Evolutionary conservation across 2,329 filamentous ascomycete genomes (phyloP).

Genomic region (Nemania sp.): DNA sequence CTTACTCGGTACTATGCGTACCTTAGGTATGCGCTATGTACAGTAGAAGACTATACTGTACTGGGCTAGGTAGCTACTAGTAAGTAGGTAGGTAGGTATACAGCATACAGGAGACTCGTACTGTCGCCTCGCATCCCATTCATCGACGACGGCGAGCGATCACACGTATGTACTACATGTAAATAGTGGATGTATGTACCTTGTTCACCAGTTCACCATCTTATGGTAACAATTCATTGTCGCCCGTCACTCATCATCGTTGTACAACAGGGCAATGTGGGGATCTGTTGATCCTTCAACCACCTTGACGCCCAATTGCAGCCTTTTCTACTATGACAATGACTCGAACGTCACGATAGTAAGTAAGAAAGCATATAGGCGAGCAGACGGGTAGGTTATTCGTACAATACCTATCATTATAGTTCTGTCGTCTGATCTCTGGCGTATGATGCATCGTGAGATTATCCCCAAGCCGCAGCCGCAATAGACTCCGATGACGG

Average conservation of each 20-base stretch:
- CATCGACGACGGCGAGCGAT: background rate
- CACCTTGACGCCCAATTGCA: slow-evolving; percentile 23
- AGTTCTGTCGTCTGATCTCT: slow-evolving; percentile 16
- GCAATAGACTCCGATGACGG: slow-evolving; percentile 11
- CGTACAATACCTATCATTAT: slow-evolving; percentile 9
- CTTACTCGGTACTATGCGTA: background rate
- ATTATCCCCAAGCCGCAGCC: background rate
- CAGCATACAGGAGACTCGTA: too few relatives aligned
- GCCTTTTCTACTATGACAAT: slow-evolving; percentile 14
- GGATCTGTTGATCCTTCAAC: slow-evolving; percentile 29
- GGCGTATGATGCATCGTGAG: slow-evolving; percentile 16
- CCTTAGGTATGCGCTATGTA: background rate
- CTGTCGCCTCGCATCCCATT: slow-evolving; percentile 15
- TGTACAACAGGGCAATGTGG: slow-evolving; percentile 24
- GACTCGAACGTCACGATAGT: slow-evolving; percentile 25
- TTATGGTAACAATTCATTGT: slow-evolving; percentile 26
- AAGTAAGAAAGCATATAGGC: too few relatives aligned
- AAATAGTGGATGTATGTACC: too few relatives aligned
- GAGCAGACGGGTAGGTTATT: slow-evolving; percentile 3
- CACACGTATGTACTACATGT: too few relatives aligned
- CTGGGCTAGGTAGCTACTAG: too few relatives aligned
- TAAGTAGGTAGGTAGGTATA: too few relatives aligned
- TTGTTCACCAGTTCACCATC: background rate
- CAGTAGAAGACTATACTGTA: background rate
- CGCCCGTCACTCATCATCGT: slow-evolving; percentile 19